phyloP scores from a whole-genome alignment of 495 filamentous ascomycete species.

The Podospora conica region DNA sequence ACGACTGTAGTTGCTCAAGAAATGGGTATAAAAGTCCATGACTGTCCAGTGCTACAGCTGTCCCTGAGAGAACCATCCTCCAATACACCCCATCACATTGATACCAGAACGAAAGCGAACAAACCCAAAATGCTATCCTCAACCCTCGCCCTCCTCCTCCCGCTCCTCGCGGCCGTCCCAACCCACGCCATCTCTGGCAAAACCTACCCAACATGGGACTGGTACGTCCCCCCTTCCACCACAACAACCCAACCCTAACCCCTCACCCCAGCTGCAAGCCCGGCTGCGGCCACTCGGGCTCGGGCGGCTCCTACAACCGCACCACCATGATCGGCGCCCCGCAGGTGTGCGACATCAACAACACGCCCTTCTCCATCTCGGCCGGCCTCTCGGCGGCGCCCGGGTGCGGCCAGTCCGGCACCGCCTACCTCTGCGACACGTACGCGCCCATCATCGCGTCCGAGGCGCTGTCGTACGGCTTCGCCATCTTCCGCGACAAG shows the following conservation, averaged over 20 bases:
- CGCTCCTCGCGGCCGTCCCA: background rate
- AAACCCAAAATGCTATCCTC: background rate
- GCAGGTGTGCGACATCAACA: constrained; percentile 13
- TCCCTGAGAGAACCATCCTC: background rate
- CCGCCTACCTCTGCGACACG: constrained; percentile 12
- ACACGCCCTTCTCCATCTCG: constrained; percentile 7
- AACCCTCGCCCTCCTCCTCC: background rate
- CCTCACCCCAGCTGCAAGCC: constrained; percentile 9
- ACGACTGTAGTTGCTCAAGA: background rate
- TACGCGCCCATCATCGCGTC: constrained; percentile 5
- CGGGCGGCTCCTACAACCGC: constrained; percentile 6
- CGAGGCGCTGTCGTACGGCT: constrained; percentile 10
- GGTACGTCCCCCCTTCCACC: background rate
- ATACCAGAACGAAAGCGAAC: background rate
- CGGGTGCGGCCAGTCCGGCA: constrained; percentile 6
- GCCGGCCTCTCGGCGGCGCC: constrained; percentile 6
- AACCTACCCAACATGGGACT: constrained; percentile 12
- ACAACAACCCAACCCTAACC: background rate
- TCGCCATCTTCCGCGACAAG: constrained; percentile 12
- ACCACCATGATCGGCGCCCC: constrained; percentile 12
- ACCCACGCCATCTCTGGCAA: constrained; percentile 8
- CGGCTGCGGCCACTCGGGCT: constrained; percentile 7
- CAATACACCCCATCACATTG: background rate
- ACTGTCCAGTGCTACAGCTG: background rate
- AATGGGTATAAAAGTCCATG: background rate